Base-by-base conservation (phyloP, 1,284 basidiomycete species). In the Ceratobasidium sp. region DNA sequence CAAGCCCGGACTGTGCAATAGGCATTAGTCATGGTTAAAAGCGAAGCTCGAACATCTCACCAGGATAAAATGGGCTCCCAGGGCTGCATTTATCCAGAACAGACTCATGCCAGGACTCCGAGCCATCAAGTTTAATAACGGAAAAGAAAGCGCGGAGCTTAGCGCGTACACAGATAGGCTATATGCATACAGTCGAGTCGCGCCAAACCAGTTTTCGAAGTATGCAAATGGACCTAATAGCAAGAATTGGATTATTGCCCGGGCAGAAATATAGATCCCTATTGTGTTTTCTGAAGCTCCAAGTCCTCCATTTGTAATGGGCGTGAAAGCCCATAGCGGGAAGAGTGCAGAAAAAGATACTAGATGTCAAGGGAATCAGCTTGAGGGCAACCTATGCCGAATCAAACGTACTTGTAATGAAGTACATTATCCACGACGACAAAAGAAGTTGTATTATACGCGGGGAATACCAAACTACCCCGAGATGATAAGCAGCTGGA, bases 381-480 rank as follows among this genome's bases (percentile, higher is more conserved):
- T 28, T 9, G 6, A n/a, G 41, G 23, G 5, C 23, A 21, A 14
- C 26, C 48, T 28, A 23, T 21, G 28, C 18, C 21, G 28, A 53
- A 2, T 28, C 23, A 14, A 14, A 70, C 65, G 41, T 34, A 58
- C 65, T 46, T 8, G 12, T 46, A n/a, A 70, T 70, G 16, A 70
- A 70, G 28, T 46, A 70, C 65, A 70, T 70, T 3, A 70, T 48
- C 65, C 65, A 70, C 9, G 65, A 57, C n/a, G 65, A 70, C 5
- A 70, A 28, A 18, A 70, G 28, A 48, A 70, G 65, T 18, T 70
- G 65, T 43, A 46, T 30, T 28, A 70, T 23, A 26, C 55, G 55
- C 14, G 65, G 41, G 0, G 65, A 32, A 21, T 55, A 46, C 28
- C 34, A 21, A 3, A 9, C 28, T 0, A 5, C n/a, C 41, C 12